Percentiles rank a stretch among this genome's conserved stretches.
phyloP scores from a whole-genome alignment of 2,329 filamentous ascomycete species.

The Monosporascus sp. region DNA sequence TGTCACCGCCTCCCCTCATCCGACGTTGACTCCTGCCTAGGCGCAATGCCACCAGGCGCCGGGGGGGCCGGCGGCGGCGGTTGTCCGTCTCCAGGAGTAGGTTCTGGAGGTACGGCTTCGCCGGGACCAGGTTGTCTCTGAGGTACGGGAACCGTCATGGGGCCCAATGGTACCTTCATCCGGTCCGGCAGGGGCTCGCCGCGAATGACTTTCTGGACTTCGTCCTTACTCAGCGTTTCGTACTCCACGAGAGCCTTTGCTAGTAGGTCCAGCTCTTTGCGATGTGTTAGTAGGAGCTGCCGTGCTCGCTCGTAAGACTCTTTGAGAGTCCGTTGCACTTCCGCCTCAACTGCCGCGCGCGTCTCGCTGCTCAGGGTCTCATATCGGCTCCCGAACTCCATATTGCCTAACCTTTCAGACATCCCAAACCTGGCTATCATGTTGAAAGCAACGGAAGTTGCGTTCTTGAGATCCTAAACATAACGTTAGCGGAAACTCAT shows the following conservation, averaged over 20 bases:
- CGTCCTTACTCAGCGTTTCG: slow-evolving; percentile 82
- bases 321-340: slow-evolving; percentile 80
- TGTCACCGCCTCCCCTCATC: no score
- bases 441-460: slow-evolving; percentile 75
- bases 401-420: slow-evolving; percentile 80
- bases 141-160: slow-evolving; percentile 61
- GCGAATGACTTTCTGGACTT: slow-evolving; percentile 84
- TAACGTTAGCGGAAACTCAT: neutral
- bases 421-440: slow-evolving; percentile 91
- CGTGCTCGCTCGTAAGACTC: slow-evolving; percentile 73
- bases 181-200: slow-evolving; percentile 77
- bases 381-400: slow-evolving; percentile 81
- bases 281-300: slow-evolving; percentile 65
- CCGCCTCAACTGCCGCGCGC: slow-evolving; percentile 77
- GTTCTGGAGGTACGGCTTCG: slow-evolving; percentile 12
- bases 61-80: slow-evolving; percentile 22
- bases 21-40: slow-evolving; percentile 1
- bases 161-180: slow-evolving; percentile 52
- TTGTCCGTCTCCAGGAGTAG: slow-evolving; percentile 9
- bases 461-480: slow-evolving; percentile 70
- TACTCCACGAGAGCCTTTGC: slow-evolving; percentile 90
- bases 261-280: slow-evolving; percentile 80
- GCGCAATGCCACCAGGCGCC: slow-evolving; percentile 17
- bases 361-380: slow-evolving; percentile 78
- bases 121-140: slow-evolving; percentile 19